A percentile compares a stretch with the other conserved stretches of the same genome.
Evolutionary conservation across 495 filamentous ascomycete species (phyloP).

Genomic region (Talaromyces liani): DNA sequence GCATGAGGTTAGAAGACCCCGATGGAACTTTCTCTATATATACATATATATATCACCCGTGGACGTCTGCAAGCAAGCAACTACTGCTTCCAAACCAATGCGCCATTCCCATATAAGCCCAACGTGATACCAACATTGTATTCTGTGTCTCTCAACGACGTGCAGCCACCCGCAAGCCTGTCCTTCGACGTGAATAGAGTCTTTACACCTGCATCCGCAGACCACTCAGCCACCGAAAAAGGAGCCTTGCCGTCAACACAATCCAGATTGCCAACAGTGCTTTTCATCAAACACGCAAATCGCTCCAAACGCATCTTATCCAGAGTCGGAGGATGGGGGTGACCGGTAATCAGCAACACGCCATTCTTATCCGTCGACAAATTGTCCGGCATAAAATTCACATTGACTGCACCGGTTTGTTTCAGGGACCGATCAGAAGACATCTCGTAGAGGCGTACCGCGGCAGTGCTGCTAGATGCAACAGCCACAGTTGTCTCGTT

Average conservation of each 20-base stretch:
- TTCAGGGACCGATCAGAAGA: neutral
- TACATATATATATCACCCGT: neutral
- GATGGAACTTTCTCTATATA: neutral
- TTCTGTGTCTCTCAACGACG: neutral
- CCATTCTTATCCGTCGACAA: neutral
- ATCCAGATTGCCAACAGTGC: neutral
- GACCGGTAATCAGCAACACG: neutral
- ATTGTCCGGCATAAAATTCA: neutral
- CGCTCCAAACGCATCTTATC: neutral
- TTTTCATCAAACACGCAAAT: neutral
- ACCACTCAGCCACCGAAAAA: neutral
- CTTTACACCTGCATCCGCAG: neutral
- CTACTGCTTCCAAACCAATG: neutral
- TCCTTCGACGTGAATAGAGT: neutral
- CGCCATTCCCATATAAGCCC: neutral
- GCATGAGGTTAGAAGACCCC: conserved; percentile 22
- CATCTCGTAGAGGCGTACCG: neutral
- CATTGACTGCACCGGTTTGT: neutral
- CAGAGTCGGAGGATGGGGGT: neutral
- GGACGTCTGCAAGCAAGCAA: neutral
- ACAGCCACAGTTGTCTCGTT: neutral
- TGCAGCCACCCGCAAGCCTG: neutral
- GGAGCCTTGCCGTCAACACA: neutral
- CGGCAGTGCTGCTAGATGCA: neutral
- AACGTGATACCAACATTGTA: neutral